Evolutionary conservation across 1,139 yeast genomes (phyloP).

Genomic region (Kodamaea arcana): DNA sequence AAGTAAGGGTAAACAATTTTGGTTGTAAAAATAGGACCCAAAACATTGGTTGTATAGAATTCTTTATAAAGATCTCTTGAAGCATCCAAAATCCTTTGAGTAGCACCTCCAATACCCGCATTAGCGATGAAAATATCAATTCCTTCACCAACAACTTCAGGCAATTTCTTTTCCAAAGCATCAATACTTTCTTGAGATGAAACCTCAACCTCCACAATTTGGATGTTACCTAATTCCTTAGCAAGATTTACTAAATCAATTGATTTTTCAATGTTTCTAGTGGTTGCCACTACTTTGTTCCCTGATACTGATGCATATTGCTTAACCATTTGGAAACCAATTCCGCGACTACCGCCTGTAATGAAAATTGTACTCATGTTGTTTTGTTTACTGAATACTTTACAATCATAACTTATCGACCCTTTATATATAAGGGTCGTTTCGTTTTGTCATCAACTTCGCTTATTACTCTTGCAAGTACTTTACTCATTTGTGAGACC

Average conservation of each 20-base stretch:
- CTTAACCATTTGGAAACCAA: constrained; percentile 25
- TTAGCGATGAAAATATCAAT: constrained; percentile 5
- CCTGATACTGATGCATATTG: constrained; percentile 11
- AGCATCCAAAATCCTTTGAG: not conserved
- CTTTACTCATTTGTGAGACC: no score
- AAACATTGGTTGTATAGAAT: constrained; percentile 3
- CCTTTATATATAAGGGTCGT: no score
- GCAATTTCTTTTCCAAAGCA: constrained; percentile 7
- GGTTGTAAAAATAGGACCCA: constrained; percentile 4
- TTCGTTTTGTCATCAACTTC: no score
- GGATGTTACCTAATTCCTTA: constrained; percentile 4
- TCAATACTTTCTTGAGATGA: constrained; percentile 19
- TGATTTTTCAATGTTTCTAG: constrained; percentile 12
- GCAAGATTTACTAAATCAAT: constrained; percentile 12
- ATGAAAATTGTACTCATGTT: constrained; percentile 10
- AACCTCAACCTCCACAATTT: constrained; percentile 7
- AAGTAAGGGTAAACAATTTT: constrained; percentile 4
- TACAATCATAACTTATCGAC: no score
- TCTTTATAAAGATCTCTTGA: constrained; percentile 1
- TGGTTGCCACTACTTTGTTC: constrained; percentile 19
- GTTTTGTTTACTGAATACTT: no score
- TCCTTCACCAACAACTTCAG: constrained; percentile 2
- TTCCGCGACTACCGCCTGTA: constrained; percentile 28
- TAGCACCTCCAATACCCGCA: constrained; percentile 4
- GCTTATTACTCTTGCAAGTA: no score